Evolutionary conservation across 495 filamentous ascomycete species (phyloP).

Genomic region (Astrothelium subdiscretum): DNA sequence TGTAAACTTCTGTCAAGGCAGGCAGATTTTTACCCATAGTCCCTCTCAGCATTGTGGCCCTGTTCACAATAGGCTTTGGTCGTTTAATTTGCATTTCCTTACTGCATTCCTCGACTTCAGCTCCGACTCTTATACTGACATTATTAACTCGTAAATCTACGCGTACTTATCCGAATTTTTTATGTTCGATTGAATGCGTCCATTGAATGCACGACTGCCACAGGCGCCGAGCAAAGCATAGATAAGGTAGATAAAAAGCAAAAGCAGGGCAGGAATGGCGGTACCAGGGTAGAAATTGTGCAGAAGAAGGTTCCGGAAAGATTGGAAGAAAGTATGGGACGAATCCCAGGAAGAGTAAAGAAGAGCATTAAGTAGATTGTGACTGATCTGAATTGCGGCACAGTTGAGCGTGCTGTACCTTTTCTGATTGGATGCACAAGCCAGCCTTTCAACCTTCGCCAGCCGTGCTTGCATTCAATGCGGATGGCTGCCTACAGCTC

Average conservation of each 20-base stretch:
- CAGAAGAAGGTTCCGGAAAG: neutral
- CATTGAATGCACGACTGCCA: neutral
- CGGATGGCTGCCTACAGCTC: neutral
- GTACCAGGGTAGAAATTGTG: neutral
- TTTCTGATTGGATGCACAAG: neutral
- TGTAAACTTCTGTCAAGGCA: slow-evolving; percentile 8
- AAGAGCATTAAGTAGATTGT: slow-evolving; percentile 1
- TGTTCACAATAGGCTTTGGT: neutral
- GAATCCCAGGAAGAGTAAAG: neutral
- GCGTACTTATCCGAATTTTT: neutral
- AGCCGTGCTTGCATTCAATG: neutral
- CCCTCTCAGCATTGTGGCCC: neutral
- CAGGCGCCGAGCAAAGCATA: neutral
- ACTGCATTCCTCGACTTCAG: neutral
- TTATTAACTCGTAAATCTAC: neutral
- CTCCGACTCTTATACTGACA: neutral
- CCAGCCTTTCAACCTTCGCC: neutral
- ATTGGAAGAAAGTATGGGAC: neutral
- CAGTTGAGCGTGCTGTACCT: neutral
- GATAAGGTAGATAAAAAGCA: neutral
- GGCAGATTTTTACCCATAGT: neutral
- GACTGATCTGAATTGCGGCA: neutral
- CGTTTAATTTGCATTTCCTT: neutral
- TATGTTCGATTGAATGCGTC: neutral
- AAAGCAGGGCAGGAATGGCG: neutral